Conservation (phyloP, 2,329 filamentous ascomycete species). For the Alternaria atra region DNA sequence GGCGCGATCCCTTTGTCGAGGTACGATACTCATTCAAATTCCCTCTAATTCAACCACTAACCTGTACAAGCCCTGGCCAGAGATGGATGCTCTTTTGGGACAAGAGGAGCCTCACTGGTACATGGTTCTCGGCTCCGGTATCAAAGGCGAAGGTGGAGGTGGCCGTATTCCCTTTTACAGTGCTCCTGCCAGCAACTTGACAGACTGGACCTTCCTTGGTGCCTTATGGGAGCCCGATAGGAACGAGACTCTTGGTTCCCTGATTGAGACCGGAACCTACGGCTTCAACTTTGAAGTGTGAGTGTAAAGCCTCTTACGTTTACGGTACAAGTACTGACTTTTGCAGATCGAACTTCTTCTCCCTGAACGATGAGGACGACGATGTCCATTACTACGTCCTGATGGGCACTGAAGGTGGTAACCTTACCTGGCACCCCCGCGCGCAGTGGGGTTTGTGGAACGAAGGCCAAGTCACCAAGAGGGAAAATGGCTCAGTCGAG, state of each 20-base stretch:
- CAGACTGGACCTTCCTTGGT: constrained; percentile 59
- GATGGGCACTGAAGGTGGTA: constrained; percentile 57
- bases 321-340: constrained; percentile 8
- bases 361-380: constrained; percentile 54
- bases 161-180: constrained; percentile 59
- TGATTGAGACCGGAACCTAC: constrained; percentile 56
- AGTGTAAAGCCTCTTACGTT: constrained; percentile 8
- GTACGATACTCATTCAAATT: background rate
- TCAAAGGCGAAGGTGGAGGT: constrained; percentile 57
- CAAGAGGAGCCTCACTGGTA: constrained; percentile 57
- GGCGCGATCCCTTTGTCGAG: constrained; percentile 45
- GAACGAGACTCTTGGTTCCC: constrained; percentile 54
- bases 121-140: constrained; percentile 57
- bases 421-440: constrained; percentile 53
- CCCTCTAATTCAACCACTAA: background rate
- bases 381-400: constrained; percentile 56
- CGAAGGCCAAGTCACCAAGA: constrained; percentile 53
- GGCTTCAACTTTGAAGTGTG: constrained; percentile 60
- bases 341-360: constrained; percentile 56
- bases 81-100: constrained; percentile 55
- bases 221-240: constrained; percentile 56
- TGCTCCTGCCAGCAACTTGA: constrained; percentile 55
- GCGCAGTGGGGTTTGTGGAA: constrained; percentile 58
- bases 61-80: constrained; percentile 53
- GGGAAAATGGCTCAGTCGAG: constrained; percentile 55